Evolutionary conservation across 768 basidiomycete species (phyloP).

Genomic region (Suillus paluster): DNA sequence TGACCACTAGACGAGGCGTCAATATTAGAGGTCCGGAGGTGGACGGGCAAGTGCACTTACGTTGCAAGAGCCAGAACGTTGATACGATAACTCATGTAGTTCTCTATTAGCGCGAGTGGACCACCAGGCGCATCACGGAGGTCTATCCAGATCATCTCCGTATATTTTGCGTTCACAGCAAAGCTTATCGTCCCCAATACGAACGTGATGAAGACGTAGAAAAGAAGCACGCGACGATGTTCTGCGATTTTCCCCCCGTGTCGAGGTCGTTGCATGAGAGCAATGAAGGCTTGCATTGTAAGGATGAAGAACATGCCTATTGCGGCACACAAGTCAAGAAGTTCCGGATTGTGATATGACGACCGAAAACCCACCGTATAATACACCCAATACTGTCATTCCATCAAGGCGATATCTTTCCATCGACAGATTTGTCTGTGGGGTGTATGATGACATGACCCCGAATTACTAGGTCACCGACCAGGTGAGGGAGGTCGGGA

Average conservation of each 20-base stretch:
- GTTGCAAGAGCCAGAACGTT: background rate
- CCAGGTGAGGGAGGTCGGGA: background rate
- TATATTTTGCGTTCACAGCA: slow-evolving; percentile 21
- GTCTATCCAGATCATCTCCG: slow-evolving; percentile 29
- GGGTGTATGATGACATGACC: slow-evolving; percentile 25
- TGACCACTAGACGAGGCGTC: background rate
- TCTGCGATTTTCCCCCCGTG: background rate
- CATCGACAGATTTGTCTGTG: slow-evolving; percentile 25
- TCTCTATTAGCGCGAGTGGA: background rate
- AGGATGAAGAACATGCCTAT: slow-evolving; percentile 20
- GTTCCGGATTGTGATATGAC: no score
- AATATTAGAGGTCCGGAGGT: background rate
- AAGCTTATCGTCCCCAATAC: slow-evolving; percentile 21
- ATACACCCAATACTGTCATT: slow-evolving; percentile 22
- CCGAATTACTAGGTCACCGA: background rate
- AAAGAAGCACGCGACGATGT: background rate
- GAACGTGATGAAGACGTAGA: slow-evolving; percentile 14
- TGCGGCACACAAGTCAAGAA: background rate
- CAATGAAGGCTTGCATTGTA: slow-evolving; percentile 1
- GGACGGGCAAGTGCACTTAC: background rate
- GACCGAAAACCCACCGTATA: slow-evolving; percentile 20
- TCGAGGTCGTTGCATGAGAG: slow-evolving; percentile 2
- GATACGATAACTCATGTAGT: background rate
- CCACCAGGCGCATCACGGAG: slow-evolving; percentile 15
- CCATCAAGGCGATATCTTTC: slow-evolving; percentile 32